Percentiles rank a stretch among this genome's conserved stretches.
These are phyloP conservation scores for Wickerhamiella slavikovae DNA, from an alignment of 805 yeast genomes.

Conservation along the genomic window DNA sequence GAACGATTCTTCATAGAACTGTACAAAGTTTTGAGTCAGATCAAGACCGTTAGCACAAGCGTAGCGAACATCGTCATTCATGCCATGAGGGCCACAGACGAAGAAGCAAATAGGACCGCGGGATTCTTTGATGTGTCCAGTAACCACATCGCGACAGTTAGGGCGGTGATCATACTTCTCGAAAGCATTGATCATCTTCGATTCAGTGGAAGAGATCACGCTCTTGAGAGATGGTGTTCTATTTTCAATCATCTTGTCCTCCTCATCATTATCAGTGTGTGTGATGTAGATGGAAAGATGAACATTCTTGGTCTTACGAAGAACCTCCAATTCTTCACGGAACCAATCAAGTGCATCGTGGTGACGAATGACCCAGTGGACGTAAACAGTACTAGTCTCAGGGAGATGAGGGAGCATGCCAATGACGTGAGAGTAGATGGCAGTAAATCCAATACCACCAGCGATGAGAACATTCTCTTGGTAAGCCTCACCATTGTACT, in stretches of 20 bases:
- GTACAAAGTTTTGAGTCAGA: constrained; percentile 4
- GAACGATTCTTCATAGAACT: constrained; percentile 7
- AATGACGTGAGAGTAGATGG: constrained; percentile 16
- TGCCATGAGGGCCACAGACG: constrained; percentile 6
- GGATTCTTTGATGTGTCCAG: constrained; percentile 1
- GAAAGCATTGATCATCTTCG: neutral
- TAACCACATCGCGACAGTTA: constrained; percentile 1
- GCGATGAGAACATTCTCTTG: constrained; percentile 24
- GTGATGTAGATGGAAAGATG: constrained; percentile 1
- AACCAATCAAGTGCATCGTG: constrained; percentile 31
- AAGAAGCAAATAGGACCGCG: constrained; percentile 6
- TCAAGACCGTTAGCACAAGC: constrained; percentile 3
- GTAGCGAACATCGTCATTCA: constrained; percentile 7
- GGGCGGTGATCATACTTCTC: constrained; percentile 1
- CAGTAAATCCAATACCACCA: constrained; percentile 46
- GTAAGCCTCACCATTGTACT: constrained; percentile 16
- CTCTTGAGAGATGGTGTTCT: neutral
- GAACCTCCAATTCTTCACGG: constrained; percentile 19
- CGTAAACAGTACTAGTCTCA: constrained; percentile 16
- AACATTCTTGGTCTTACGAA: constrained; percentile 8
- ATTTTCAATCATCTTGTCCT: neutral
- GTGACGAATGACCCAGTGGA: constrained; percentile 47
- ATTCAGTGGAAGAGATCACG: neutral
- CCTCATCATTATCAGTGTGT: neutral
- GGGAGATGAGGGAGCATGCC: constrained; percentile 5